phyloP scores from a whole-genome alignment of 164 flowering plant species.

The Dillenia suffruticosa region DNA sequence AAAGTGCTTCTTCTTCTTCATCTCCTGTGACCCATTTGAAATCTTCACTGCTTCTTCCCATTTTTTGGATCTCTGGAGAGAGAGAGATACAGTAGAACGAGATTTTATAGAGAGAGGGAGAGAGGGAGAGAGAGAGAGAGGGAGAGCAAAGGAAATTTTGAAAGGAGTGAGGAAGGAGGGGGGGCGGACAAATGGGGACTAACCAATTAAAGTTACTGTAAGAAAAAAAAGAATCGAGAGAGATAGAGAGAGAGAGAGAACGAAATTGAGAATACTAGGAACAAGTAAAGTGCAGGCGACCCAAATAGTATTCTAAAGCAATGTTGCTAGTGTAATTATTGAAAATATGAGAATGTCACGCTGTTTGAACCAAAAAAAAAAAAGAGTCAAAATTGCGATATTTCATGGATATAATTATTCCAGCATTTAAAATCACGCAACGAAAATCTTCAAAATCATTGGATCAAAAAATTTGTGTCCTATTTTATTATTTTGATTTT shows the following conservation, averaged over 20 bases:
- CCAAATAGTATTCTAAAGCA: not conserved
- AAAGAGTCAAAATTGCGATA: no score
- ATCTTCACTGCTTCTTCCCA: conserved; percentile 6
- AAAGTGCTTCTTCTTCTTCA: conserved; percentile 49
- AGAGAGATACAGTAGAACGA: no score
- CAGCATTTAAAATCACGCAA: no score
- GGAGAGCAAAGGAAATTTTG: conserved; percentile 1
- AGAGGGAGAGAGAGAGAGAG: conserved; percentile 3
- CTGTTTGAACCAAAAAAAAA: no score
- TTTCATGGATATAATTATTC: no score
- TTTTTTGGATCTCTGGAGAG: conserved; percentile 1
- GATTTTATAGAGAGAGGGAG: not conserved
- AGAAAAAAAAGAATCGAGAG: not conserved
- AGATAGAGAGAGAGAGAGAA: not conserved
- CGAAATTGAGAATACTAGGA: not conserved
- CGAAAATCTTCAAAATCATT: no score
- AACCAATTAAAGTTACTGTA: not conserved
- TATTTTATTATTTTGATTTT: no score
- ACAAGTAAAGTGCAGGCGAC: conserved; percentile 2
- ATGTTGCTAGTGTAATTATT: no score
- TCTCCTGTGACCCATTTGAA: conserved; percentile 14
- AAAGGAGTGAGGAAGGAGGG: conserved; percentile 2
- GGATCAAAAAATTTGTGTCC: no score
- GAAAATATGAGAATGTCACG: no score
- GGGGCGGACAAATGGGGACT: conserved; percentile 5